Percentiles rank a stretch among this genome's conserved stretches.
phyloP scores from a whole-genome alignment of 306 rosid genomes.

The Pachyrhizus erosus region DNA sequence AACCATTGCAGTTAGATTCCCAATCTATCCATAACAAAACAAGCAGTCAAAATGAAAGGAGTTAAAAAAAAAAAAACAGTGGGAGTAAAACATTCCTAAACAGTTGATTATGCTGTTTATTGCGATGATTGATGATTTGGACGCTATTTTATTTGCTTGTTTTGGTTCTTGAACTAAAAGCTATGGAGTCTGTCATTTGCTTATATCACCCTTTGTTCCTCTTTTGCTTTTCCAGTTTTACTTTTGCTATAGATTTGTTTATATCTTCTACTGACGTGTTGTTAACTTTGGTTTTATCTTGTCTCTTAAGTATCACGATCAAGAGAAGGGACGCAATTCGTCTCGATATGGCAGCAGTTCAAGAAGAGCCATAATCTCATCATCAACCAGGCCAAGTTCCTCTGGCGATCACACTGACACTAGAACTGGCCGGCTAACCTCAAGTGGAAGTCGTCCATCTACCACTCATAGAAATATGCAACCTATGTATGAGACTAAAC shows the following conservation, averaged over 20 bases:
- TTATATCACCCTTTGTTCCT: neutral
- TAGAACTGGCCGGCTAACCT: constrained; percentile 68
- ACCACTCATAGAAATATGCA: constrained; percentile 57
- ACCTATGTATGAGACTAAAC: constrained; percentile 60
- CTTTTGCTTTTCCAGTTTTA: neutral
- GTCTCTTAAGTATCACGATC: constrained; percentile 65
- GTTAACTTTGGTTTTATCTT: constrained; percentile 39
- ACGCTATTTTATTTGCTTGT: neutral
- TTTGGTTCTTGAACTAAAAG: neutral
- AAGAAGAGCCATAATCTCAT: constrained; percentile 69
- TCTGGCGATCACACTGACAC: constrained; percentile 77
- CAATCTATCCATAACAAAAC: neutral
- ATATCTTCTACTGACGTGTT: neutral
- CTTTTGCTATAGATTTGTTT: neutral
- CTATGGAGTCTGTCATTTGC: neutral
- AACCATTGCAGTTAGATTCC: neutral
- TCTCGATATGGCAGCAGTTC: constrained; percentile 91
- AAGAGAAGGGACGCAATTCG: constrained; percentile 74
- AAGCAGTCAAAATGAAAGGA: neutral
- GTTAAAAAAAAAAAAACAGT: too few species aligned
- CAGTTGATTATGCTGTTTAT: neutral
- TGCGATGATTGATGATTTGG: neutral
- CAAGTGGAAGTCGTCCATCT: constrained; percentile 69
- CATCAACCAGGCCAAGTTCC: constrained; percentile 73
- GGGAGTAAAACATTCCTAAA: neutral